phyloP scores from a whole-genome alignment of 202 grass and related monocot genomes.

The Setaria italica region DNA sequence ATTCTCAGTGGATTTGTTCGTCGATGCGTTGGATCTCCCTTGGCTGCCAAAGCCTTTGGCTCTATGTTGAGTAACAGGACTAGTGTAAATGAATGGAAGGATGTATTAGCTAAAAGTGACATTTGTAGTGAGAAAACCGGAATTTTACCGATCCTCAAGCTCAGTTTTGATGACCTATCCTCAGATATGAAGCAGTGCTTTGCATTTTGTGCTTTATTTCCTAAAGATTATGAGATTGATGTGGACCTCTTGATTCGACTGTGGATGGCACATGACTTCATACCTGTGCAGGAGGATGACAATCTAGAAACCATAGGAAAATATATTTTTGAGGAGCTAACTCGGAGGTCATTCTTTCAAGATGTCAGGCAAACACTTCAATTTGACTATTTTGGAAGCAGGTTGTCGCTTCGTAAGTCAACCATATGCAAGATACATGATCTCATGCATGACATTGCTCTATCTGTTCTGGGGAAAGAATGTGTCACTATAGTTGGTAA shows the following conservation, averaged over 20 bases:
- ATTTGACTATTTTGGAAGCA: too few species aligned
- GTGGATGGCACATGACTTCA: not conserved
- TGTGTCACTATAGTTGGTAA: not conserved
- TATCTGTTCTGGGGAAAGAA: not conserved
- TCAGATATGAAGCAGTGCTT: not conserved
- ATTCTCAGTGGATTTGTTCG: not conserved
- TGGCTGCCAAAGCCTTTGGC: not conserved
- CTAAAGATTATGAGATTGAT: not conserved
- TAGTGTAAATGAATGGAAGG: not conserved
- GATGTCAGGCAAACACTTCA: too few species aligned
- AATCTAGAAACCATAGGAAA: not conserved
- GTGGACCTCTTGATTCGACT: not conserved
- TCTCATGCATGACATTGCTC: constrained; percentile 1
- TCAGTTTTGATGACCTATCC: not conserved
- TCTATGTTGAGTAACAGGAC: constrained; percentile 11
- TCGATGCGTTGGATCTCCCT: not conserved
- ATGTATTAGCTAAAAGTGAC: not conserved
- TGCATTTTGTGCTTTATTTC: not conserved
- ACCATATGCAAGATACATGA: not conserved
- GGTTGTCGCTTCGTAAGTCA: not conserved
- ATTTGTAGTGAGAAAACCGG: not conserved
- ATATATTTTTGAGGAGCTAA: not conserved
- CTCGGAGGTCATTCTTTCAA: not conserved
- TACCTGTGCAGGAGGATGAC: not conserved
- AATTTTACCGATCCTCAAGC: not conserved